Percentiles rank a stretch among this genome's conserved stretches.
Evolutionary conservation across 352 stramenopile genomes (phyloP).

Genomic region (Thraustotheca clavata): DNA sequence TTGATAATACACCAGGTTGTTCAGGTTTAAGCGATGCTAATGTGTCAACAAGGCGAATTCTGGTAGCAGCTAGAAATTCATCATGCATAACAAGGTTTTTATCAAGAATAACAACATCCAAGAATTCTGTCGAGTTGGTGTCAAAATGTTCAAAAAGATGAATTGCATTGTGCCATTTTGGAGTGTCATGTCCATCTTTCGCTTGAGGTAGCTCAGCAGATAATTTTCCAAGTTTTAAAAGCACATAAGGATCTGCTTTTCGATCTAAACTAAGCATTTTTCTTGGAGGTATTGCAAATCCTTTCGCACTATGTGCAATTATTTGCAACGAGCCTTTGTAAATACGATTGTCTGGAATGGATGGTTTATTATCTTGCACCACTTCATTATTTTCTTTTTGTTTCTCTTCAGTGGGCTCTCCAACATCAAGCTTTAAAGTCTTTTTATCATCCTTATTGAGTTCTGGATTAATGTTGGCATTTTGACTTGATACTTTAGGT

Average conservation of each 20-base stretch:
- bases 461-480: neutral
- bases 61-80: constrained; percentile 35
- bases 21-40: constrained; percentile 2
- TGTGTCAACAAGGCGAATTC: constrained; percentile 24
- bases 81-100: constrained; percentile 33
- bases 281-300: neutral
- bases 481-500: neutral
- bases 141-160: constrained; percentile 34
- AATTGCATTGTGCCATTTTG: constrained; percentile 37
- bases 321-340: constrained; percentile 12
- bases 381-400: too few relatives aligned
- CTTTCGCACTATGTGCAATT: constrained; percentile 11
- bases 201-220: constrained; percentile 26
- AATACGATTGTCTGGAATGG: neutral
- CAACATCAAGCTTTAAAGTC: too few relatives aligned
- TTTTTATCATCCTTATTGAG: neutral
- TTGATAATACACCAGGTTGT: neutral
- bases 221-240: constrained; percentile 27
- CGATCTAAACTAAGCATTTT: constrained; percentile 24
- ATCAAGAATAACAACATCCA: constrained; percentile 35
- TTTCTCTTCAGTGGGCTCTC: neutral
- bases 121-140: constrained; percentile 28
- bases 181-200: constrained; percentile 36
- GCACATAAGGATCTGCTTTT: constrained; percentile 38
- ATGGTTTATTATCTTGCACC: too few relatives aligned